Conservation (phyloP, 768 basidiomycete species). For the Suillus subaureus region DNA sequence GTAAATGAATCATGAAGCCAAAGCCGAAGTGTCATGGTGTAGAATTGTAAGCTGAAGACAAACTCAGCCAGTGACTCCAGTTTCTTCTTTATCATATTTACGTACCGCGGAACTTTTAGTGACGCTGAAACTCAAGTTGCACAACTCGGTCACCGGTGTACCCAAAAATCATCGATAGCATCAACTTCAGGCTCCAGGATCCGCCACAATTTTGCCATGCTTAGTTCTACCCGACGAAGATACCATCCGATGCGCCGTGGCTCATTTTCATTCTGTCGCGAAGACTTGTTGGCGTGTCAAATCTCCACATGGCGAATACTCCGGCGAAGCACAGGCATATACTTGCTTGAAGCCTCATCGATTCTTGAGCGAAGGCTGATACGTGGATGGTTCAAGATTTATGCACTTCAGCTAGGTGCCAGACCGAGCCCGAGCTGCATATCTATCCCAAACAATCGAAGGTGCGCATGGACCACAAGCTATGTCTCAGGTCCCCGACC, state of each 20-base stretch:
- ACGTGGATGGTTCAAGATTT: background rate
- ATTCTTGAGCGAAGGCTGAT: background rate
- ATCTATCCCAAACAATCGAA: background rate
- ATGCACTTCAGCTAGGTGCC: background rate
- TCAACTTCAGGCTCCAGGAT: background rate
- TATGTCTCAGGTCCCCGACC: background rate
- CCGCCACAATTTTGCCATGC: background rate
- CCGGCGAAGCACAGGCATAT: background rate
- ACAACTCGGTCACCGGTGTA: background rate
- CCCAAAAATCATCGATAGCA: background rate
- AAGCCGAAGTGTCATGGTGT: background rate
- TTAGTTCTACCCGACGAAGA: background rate
- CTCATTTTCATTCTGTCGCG: background rate
- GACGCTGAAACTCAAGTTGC: background rate
- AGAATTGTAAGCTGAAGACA: background rate
- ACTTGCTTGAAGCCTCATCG: background rate
- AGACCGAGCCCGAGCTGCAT: slow-evolving; percentile 1
- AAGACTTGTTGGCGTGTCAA: background rate
- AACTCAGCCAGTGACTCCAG: background rate
- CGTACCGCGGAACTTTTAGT: background rate
- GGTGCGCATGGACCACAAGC: background rate
- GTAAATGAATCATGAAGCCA: slow-evolving; percentile 1
- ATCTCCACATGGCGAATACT: background rate
- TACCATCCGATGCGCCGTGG: background rate
- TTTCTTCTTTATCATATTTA: background rate